These are phyloP conservation scores for Isabelozyma rhagii DNA, from an alignment of 805 yeast genomes.

Conservation along the genomic window DNA sequence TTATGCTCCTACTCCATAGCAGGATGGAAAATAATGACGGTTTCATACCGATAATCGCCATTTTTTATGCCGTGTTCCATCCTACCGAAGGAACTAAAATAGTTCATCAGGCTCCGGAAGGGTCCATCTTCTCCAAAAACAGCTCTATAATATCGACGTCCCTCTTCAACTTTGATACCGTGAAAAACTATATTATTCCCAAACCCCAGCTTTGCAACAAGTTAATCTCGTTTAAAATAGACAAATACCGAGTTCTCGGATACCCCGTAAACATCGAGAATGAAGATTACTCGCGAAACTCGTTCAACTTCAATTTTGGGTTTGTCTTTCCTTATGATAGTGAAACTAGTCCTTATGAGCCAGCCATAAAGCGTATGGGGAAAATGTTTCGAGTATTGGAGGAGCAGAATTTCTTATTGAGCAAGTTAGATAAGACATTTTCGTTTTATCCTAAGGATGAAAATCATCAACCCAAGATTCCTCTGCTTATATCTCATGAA, in stretches of 20 bases:
- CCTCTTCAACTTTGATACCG: constrained; percentile 74
- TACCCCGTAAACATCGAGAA: constrained; percentile 84
- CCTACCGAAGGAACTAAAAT: constrained; percentile 96
- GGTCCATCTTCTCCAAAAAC: constrained; percentile 45
- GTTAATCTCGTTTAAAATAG: constrained; percentile 69
- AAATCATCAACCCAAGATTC: background rate
- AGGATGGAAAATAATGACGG: constrained; percentile 48
- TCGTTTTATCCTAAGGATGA: constrained; percentile 9
- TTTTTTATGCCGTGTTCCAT: constrained; percentile 89
- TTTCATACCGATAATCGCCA: constrained; percentile 82
- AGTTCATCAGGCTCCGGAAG: constrained; percentile 84
- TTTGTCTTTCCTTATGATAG: constrained; percentile 83
- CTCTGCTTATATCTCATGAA: background rate
- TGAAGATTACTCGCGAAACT: constrained; percentile 78
- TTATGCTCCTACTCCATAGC: background rate
- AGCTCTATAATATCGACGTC: constrained; percentile 1
- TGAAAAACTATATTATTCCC: constrained; percentile 90
- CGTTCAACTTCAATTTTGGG: constrained; percentile 89
- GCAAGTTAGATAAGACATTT: constrained; percentile 43
- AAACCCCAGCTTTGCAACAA: constrained; percentile 87
- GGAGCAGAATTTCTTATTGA: constrained; percentile 78
- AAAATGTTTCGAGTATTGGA: constrained; percentile 86
- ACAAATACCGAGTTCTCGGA: constrained; percentile 71
- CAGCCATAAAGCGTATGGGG: constrained; percentile 79
- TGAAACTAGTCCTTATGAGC: constrained; percentile 82